Base-by-base conservation (phyloP, 2,329 filamentous ascomycete species). In the Pseudogymnoascus sp. region DNA sequence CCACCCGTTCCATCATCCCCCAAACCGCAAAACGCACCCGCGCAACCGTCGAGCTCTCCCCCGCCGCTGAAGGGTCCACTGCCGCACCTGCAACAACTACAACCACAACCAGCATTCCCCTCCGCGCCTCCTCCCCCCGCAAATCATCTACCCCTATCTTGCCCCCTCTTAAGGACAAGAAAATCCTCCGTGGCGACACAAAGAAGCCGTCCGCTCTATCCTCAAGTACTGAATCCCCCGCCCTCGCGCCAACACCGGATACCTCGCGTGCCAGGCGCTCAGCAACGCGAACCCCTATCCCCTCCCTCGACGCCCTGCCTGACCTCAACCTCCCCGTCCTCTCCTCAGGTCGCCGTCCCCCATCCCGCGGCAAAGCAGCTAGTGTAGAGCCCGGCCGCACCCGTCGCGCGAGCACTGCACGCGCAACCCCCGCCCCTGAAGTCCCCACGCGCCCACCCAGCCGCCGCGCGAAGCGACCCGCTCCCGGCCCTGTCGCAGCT, bases 391-490 rank as follows among this genome's bases (percentile, higher is more conserved):
- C 68, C 16, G 73, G 73, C 34, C 71, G 73, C 14, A 69, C 70
- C 14, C 71, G 72, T 31, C 72, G 74, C 14, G 67, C 73, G 1
- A 74, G 73, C 62, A 76, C 75, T 10, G 71, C 75, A 18, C 76
- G 76, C 16, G 77, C 78, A 21, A 75, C 76, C 5, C 74, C 77
- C 14, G 75, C 70, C 21, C 73, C 73, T 16, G 80, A 82, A 62
- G 69, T 72, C 14, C 31, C 63, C 6, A 37, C 69, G 39, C 77
- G 77, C 63, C 77, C 75, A 62, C 72, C 76, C n/a, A 79, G 76
- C 68, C 83, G 86, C 70, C 84, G 89, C 61, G 78, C 82, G 62
- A 91, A 88, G 76, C 80, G 86, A 64, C 89, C 89, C 54, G 88
- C 87, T 31, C 89, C 89, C 10, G 89, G 89, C 64, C 80, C 89